A percentile compares a stretch with the other conserved stretches of the same genome.
Conservation (phyloP, 2,329 filamentous ascomycete species). For the Hirsutella minnesotensis region DNA sequence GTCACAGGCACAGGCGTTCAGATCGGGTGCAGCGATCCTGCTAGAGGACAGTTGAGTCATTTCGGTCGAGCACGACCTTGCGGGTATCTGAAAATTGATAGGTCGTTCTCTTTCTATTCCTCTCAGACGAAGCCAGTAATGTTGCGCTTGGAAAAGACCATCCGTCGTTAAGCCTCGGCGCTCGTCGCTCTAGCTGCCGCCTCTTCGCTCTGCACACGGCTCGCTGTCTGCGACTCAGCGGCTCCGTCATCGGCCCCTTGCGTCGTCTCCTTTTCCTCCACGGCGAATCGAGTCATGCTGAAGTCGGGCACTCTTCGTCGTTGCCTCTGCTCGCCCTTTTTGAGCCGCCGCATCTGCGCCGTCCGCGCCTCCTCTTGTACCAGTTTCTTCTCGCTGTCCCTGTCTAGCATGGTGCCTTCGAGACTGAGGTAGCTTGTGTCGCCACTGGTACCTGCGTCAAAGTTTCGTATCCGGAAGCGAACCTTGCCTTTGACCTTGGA, state of each 20-base stretch:
- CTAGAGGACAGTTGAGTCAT: too few relatives aligned
- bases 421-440: conserved; percentile 74
- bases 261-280: conserved; percentile 26
- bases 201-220: not conserved
- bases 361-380: conserved; percentile 31
- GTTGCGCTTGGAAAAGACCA: not conserved
- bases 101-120: too few relatives aligned
- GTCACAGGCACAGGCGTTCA: too few relatives aligned
- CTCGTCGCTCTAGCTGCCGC: not conserved
- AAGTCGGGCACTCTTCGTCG: conserved; percentile 36
- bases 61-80: too few relatives aligned
- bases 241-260: conserved; percentile 6
- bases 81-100: too few relatives aligned
- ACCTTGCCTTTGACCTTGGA: conserved; percentile 58
- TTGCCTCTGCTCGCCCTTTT: conserved; percentile 19
- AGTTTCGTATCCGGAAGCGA: conserved; percentile 70
- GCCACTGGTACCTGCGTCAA: conserved; percentile 66
- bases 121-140: not conserved
- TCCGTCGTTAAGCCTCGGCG: not conserved
- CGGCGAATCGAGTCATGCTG: conserved; percentile 43
- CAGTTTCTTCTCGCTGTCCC: conserved; percentile 51
- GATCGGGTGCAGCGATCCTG: too few relatives aligned
- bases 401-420: conserved; percentile 72
- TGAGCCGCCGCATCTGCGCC: conserved; percentile 20
- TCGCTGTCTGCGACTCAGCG: conserved; percentile 11